Percentiles rank a stretch among this genome's conserved stretches.
Conservation (phyloP, 2,329 filamentous ascomycete species). For the Stylonectria norvegica region DNA sequence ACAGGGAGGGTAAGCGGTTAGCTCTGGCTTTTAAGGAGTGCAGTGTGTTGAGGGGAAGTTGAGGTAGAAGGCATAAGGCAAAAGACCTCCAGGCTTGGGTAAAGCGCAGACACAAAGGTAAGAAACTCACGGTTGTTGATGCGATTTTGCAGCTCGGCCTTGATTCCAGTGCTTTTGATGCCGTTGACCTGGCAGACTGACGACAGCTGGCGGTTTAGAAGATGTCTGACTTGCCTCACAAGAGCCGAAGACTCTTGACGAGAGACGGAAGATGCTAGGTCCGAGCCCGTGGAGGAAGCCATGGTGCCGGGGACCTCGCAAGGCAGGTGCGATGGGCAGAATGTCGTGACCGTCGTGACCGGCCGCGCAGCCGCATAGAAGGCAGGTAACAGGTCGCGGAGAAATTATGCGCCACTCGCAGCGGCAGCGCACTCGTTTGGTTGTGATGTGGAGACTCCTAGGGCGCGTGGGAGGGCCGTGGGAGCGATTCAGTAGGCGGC, state of each 20-base stretch:
- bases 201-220: conserved; percentile 66
- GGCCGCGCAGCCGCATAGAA: conserved; percentile 28
- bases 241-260: conserved; percentile 45
- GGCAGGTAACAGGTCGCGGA: conserved; percentile 13
- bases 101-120: conserved; percentile 1
- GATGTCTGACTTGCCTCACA: conserved; percentile 41
- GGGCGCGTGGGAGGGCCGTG: too few species aligned
- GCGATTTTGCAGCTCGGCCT: conserved; percentile 74
- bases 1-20: neutral
- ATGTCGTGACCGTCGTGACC: conserved; percentile 14
- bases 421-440: neutral
- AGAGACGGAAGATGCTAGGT: conserved; percentile 26
- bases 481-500: too few species aligned
- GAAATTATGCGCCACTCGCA: neutral
- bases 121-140: conserved; percentile 69
- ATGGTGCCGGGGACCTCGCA: conserved; percentile 11
- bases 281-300: conserved; percentile 19
- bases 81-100: conserved; percentile 12
- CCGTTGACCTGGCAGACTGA: conserved; percentile 72
- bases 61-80: neutral
- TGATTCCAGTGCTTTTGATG: conserved; percentile 77
- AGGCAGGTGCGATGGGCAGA: conserved; percentile 9
- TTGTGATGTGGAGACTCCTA: neutral
- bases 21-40: neutral
- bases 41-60: neutral